Conservation (phyloP, 208 protist species). For the Leishmania major region DNA sequence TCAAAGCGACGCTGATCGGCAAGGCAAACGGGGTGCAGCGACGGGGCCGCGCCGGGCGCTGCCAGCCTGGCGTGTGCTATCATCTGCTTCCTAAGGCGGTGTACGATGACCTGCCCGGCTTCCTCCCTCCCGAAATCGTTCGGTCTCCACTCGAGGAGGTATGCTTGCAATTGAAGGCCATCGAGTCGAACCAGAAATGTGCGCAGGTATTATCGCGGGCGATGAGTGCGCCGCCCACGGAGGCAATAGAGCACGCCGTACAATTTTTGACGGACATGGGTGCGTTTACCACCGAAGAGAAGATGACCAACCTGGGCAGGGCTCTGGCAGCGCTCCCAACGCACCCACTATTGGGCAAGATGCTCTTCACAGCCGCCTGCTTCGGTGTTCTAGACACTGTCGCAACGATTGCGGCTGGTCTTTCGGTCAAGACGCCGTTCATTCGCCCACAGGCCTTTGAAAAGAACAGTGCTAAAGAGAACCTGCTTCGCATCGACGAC, state of each 20-base stretch:
- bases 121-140: constrained; percentile 92
- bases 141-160: constrained; percentile 88
- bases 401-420: constrained; percentile 85
- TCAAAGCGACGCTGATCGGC: constrained; percentile 79
- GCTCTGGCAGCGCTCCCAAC: constrained; percentile 85
- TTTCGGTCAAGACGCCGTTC: constrained; percentile 85
- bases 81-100: constrained; percentile 70
- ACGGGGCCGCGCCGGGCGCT: constrained; percentile 91
- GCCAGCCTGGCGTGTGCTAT: constrained; percentile 80
- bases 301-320: constrained; percentile 77
- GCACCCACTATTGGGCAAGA: constrained; percentile 90
- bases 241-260: constrained; percentile 70
- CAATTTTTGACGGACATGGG: constrained; percentile 85
- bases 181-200: constrained; percentile 78
- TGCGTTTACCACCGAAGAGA: constrained; percentile 77
- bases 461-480: constrained; percentile 41
- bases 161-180: constrained; percentile 88
- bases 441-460: constrained; percentile 70
- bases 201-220: constrained; percentile 77
- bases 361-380: constrained; percentile 88
- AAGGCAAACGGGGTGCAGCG: constrained; percentile 91
- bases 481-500: constrained; percentile 56
- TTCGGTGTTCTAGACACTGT: constrained; percentile 89
- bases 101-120: constrained; percentile 91
- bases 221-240: constrained; percentile 63